These are phyloP conservation scores for Podaxis carcinomalis DNA, from an alignment of 768 basidiomycete species.

Conservation along the genomic window DNA sequence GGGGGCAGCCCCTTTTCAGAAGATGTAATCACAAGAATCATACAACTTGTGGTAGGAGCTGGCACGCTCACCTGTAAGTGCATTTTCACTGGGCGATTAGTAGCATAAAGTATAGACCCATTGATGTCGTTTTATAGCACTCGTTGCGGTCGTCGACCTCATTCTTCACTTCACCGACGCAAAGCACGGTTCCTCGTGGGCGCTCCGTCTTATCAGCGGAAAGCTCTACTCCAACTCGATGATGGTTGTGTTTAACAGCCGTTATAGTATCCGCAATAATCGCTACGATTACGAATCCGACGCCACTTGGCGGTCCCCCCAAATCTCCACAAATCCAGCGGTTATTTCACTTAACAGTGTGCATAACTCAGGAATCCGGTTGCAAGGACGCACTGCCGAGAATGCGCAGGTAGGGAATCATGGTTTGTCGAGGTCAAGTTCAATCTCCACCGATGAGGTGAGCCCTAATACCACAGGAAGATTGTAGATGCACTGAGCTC, in stretches of 20 bases:
- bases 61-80: conserved; percentile 6
- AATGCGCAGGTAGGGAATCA: neutral
- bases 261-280: neutral
- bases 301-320: neutral
- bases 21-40: neutral
- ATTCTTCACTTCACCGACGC: conserved; percentile 9
- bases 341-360: neutral
- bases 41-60: neutral
- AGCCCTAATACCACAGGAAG: neutral
- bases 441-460: neutral
- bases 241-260: conserved; percentile 18
- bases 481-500: neutral
- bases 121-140: neutral
- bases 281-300: neutral
- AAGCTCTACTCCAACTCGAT: conserved; percentile 17
- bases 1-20: neutral
- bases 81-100: neutral
- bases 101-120: neutral
- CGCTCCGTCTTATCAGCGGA: conserved; percentile 8
- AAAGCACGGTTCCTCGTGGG: conserved; percentile 6
- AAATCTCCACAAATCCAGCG: neutral
- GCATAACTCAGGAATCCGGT: neutral
- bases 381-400: neutral
- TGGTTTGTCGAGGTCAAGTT: neutral
- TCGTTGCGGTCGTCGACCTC: neutral